phyloP scores from a whole-genome alignment of 192 early-diverging fungal genomes.

The Backusella macrospora region DNA sequence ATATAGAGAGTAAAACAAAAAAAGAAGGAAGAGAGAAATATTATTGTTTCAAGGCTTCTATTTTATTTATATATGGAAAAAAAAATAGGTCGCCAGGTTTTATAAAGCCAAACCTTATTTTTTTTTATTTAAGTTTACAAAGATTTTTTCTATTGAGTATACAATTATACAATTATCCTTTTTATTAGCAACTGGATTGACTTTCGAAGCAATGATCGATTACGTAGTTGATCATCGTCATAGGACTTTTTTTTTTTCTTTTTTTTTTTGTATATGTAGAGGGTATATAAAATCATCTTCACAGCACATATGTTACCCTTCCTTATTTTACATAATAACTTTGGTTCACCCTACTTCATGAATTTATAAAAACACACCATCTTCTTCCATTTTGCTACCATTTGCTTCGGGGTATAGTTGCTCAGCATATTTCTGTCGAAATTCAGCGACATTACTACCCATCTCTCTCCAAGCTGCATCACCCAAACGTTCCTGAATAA shows the following conservation, averaged over 20 bases:
- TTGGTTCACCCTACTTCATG: background rate
- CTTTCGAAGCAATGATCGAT: too few relatives aligned
- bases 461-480: slow-evolving; percentile 37
- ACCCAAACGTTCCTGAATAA: slow-evolving; percentile 36
- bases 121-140: background rate
- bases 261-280: too few relatives aligned
- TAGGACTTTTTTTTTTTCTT: too few relatives aligned
- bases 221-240: too few relatives aligned
- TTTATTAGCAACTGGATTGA: too few relatives aligned
- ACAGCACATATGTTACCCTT: too few relatives aligned
- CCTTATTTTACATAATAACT: too few relatives aligned
- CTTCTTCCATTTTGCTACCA: background rate
- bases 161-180: too few relatives aligned
- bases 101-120: background rate
- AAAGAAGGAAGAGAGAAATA: background rate
- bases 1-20: background rate
- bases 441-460: slow-evolving; percentile 28
- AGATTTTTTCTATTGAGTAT: too few relatives aligned
- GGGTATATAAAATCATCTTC: too few relatives aligned
- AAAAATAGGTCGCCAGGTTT: background rate
- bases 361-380: slow-evolving; percentile 18
- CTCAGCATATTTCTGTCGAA: slow-evolving; percentile 9
- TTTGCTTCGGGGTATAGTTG: slow-evolving; percentile 17
- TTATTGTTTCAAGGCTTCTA: background rate
- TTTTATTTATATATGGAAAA: background rate